A percentile compares a stretch with the other conserved stretches of the same genome.
Evolutionary conservation across 345 rosid species (phyloP).

Genomic region (Dipteronia dyeriana): DNA sequence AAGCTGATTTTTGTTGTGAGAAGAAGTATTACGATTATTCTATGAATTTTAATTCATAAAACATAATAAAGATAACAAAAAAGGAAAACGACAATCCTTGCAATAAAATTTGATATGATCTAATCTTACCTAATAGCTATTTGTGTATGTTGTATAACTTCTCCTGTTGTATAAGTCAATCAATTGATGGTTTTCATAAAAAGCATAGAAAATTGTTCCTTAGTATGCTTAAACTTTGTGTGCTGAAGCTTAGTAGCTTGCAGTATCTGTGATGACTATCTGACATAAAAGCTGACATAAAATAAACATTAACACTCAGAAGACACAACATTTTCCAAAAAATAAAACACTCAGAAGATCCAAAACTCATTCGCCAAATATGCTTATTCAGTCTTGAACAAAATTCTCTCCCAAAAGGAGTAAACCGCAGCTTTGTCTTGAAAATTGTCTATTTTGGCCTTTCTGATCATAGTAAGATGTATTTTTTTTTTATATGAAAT

Average conservation of each 20-base stretch:
- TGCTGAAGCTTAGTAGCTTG: not conserved
- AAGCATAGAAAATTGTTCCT: not conserved
- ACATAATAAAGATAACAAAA: not conserved
- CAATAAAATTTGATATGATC: not conserved
- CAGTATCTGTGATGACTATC: not conserved
- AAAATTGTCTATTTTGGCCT: not conserved
- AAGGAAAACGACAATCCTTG: not conserved
- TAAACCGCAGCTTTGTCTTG: not conserved
- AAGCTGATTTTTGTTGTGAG: not conserved
- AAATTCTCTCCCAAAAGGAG: not conserved
- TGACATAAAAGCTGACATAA: not conserved
- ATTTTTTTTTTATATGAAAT: too few relatives aligned
- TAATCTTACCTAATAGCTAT: not conserved
- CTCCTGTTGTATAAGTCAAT: not conserved
- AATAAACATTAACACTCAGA: not conserved
- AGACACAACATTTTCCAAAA: too few relatives aligned
- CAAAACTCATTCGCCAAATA: not conserved
- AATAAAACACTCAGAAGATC: not conserved
- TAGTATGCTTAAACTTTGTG: not conserved
- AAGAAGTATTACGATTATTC: not conserved
- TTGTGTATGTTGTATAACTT: not conserved
- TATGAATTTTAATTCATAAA: not conserved
- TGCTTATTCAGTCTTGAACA: not conserved
- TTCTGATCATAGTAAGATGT: not conserved
- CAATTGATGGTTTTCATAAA: not conserved